These are phyloP conservation scores for Elaeagnus macrophylla DNA, from an alignment of 306 rosid genomes.

Conservation along the genomic window DNA sequence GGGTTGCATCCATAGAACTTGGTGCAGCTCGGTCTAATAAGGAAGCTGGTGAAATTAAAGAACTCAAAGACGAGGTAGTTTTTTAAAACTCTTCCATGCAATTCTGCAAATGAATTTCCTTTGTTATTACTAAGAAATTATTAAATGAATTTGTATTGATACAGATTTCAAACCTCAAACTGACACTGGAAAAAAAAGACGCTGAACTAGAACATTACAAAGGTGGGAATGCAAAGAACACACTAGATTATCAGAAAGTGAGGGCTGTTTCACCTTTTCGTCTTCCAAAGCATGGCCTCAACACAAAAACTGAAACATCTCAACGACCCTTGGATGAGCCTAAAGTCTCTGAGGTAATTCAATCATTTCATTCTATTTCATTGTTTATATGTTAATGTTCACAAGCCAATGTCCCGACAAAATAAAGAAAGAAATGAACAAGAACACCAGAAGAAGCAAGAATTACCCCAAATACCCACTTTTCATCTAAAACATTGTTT, in stretches of 20 bases:
- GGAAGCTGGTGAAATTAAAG: conserved; percentile 80
- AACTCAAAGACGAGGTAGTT: conserved; percentile 78
- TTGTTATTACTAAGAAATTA: neutral
- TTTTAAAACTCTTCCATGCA: conserved; percentile 18
- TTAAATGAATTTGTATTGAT: neutral
- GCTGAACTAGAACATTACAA: conserved; percentile 64
- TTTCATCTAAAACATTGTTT: too few relatives aligned
- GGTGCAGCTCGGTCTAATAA: conserved; percentile 87
- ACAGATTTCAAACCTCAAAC: conserved; percentile 69
- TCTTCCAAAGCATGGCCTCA: conserved; percentile 46
- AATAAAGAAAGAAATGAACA: conserved; percentile 5
- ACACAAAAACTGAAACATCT: conserved; percentile 44
- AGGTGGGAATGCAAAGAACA: conserved; percentile 39
- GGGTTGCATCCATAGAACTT: conserved; percentile 88
- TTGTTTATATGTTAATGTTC: neutral
- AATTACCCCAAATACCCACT: too few relatives aligned
- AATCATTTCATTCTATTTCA: neutral
- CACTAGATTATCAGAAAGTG: conserved; percentile 45
- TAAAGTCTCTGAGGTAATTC: conserved; percentile 51
- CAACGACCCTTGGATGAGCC: conserved; percentile 44
- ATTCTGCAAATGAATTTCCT: conserved; percentile 1
- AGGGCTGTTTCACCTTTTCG: conserved; percentile 75
- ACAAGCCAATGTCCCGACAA: neutral
- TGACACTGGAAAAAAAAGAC: conserved; percentile 71
- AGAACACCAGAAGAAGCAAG: neutral